phyloP scores from a whole-genome alignment of 345 rosid genomes.

The Diplotaxis tenuifolia region DNA sequence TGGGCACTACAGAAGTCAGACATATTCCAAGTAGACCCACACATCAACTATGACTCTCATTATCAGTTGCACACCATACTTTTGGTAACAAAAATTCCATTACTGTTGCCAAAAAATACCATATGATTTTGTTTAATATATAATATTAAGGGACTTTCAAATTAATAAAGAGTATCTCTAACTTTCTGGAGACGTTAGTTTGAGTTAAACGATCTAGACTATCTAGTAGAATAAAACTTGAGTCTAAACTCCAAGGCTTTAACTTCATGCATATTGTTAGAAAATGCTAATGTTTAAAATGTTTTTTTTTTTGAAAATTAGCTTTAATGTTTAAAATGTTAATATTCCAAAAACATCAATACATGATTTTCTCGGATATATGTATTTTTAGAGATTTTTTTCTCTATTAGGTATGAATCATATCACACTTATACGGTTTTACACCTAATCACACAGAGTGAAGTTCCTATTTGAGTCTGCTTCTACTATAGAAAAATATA shows the following conservation, averaged over 20 bases:
- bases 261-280: background rate
- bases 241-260: background rate
- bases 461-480: background rate
- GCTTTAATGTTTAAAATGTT: background rate
- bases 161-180: background rate
- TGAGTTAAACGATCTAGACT: background rate
- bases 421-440: too few species aligned
- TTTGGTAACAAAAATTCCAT: conserved; percentile 20
- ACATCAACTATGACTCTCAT: conserved; percentile 23
- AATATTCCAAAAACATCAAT: background rate
- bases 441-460: background rate
- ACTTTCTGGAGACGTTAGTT: background rate
- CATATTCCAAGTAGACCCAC: conserved; percentile 27
- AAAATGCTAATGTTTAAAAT: background rate
- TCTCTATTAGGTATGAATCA: too few species aligned
- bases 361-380: background rate
- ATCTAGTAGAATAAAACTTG: background rate
- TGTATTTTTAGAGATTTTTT: background rate
- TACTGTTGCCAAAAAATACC: conserved; percentile 21
- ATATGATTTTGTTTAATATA: background rate
- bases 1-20: conserved; percentile 29
- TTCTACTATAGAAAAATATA: background rate
- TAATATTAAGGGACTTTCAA: background rate
- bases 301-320: too few species aligned
- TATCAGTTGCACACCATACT: conserved; percentile 17